These are phyloP conservation scores for Pseudocercospora fuligena DNA, from an alignment of 2,329 filamentous ascomycete genomes.

Conservation along the genomic window DNA sequence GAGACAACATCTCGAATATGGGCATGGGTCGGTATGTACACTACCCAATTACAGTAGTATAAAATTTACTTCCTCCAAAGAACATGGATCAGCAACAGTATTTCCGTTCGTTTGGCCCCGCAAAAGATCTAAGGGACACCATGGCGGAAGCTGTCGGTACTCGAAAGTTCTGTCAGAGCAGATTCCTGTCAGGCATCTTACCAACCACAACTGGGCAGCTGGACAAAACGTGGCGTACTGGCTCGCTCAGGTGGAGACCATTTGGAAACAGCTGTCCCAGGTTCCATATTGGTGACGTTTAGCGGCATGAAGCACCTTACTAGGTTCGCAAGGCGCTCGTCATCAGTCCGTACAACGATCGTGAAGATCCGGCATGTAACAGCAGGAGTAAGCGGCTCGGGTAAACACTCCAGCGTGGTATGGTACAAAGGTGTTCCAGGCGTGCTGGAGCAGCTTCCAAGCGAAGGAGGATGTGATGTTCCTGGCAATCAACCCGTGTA, in stretches of 20 bases:
- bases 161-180: background rate
- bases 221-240: slow-evolving; percentile 11
- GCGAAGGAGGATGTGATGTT: slow-evolving; percentile 12
- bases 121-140: background rate
- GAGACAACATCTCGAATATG: background rate
- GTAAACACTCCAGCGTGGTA: background rate
- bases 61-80: background rate
- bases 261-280: slow-evolving; percentile 16
- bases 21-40: slow-evolving; percentile 3
- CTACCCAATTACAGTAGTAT: background rate
- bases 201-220: slow-evolving; percentile 2
- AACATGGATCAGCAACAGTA: background rate
- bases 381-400: background rate
- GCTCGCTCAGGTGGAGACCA: slow-evolving; percentile 10
- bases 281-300: slow-evolving; percentile 24
- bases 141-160: slow-evolving; percentile 1
- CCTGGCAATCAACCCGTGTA: slow-evolving; percentile 16
- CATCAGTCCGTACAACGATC: slow-evolving; percentile 9
- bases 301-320: slow-evolving; percentile 16
- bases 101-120: background rate
- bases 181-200: background rate
- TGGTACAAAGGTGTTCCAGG: background rate
- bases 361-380: background rate
- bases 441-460: background rate
- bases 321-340: slow-evolving; percentile 13